Conservation (phyloP, 768 basidiomycete genomes). For the Auriscalpium vulgare region DNA sequence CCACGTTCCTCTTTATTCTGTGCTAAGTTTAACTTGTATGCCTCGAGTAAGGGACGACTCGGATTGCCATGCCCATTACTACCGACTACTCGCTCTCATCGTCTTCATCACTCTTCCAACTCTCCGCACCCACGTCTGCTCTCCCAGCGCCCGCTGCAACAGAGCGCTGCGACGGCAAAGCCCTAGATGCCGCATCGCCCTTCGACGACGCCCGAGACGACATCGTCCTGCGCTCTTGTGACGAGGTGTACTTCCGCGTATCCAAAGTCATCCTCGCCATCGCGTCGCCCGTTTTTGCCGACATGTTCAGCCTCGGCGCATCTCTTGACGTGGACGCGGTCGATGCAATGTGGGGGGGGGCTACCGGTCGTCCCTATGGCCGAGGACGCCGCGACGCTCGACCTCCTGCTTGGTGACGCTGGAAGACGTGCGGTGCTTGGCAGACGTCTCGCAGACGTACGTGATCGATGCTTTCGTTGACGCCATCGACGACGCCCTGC, state of each 20-base stretch:
- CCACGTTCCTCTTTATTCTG: no score
- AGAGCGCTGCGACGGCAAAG: no score
- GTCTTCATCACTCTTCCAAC: no score
- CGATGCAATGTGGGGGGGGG: no score
- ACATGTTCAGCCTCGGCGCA: constrained; percentile 13
- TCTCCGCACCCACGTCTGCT: no score
- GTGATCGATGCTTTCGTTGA: neutral
- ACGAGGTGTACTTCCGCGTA: constrained; percentile 3
- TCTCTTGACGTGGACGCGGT: neutral
- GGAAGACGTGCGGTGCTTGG: neutral
- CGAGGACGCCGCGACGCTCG: neutral
- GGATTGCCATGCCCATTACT: no score
- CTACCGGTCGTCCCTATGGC: neutral
- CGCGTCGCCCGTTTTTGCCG: neutral
- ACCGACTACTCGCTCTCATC: no score
- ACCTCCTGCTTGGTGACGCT: neutral
- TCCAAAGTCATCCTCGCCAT: constrained; percentile 1
- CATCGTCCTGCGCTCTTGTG: constrained; percentile 7
- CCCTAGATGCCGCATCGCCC: neutral
- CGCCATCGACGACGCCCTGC: neutral
- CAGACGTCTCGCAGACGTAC: neutral
- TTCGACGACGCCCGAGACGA: constrained; percentile 1
- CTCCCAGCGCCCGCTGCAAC: no score
- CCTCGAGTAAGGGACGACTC: no score
- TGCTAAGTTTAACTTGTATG: no score